Evolutionary conservation across 2,329 filamentous ascomycete species (phyloP).

Genomic region (Colletotrichum limetticola): DNA sequence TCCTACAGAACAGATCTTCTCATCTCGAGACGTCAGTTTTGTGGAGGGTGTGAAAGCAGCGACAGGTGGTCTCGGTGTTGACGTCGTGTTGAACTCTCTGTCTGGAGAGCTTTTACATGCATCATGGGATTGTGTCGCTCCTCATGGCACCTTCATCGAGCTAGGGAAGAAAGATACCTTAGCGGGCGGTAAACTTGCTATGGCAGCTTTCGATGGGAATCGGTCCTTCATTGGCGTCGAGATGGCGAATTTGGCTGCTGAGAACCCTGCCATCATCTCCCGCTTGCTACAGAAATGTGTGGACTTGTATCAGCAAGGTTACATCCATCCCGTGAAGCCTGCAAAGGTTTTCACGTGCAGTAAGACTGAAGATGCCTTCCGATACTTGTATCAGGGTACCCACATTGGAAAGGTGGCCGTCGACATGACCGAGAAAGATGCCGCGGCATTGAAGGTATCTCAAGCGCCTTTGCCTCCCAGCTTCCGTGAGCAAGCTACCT

Average conservation of each 20-base stretch:
- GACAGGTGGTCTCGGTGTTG: constrained; percentile 46
- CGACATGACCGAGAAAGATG: background rate
- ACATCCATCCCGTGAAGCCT: background rate
- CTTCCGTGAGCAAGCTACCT: background rate
- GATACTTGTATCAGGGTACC: background rate
- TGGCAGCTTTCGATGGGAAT: constrained; percentile 55
- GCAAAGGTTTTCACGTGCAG: background rate
- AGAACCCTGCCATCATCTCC: constrained; percentile 17
- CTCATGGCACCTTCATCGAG: constrained; percentile 57
- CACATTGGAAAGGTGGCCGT: background rate
- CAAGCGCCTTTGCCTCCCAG: background rate
- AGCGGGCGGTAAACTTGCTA: constrained; percentile 52
- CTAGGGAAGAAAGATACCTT: constrained; percentile 57
- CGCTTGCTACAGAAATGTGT: background rate
- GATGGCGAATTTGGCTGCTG: constrained; percentile 36
- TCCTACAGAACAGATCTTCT: constrained; percentile 44
- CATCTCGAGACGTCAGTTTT: constrained; percentile 45
- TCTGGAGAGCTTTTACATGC: constrained; percentile 54
- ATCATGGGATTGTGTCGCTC: constrained; percentile 56
- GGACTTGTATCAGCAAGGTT: background rate
- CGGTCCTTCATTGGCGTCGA: constrained; percentile 50
- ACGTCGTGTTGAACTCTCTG: constrained; percentile 54
- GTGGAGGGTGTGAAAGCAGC: constrained; percentile 39
- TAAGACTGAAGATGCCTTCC: background rate
- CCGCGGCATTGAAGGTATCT: background rate